A percentile compares a stretch with the other conserved stretches of the same genome.
Conservation (phyloP, 345 rosid species). For the Syzygium grande region DNA sequence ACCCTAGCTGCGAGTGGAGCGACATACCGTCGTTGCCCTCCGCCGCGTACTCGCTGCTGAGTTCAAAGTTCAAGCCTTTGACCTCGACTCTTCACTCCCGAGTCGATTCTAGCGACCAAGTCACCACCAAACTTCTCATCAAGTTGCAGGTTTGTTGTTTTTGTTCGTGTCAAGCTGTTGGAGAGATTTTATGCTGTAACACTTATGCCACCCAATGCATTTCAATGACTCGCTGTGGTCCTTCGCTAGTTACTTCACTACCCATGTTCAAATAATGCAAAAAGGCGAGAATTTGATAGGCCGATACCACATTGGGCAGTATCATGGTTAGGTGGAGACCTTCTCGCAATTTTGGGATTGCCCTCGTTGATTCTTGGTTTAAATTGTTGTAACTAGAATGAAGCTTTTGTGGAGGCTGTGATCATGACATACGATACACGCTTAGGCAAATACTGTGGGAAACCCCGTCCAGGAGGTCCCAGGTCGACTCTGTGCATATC, state of each 20-base stretch:
- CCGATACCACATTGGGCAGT: background rate
- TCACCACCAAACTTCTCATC: constrained; percentile 79
- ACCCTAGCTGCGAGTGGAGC: constrained; percentile 73
- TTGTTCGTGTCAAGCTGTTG: background rate
- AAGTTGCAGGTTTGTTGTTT: constrained; percentile 53
- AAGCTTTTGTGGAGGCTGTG: constrained; percentile 89
- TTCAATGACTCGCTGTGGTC: background rate
- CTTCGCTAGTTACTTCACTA: background rate
- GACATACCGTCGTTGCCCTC: constrained; percentile 69
- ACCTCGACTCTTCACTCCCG: constrained; percentile 70
- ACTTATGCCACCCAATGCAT: background rate
- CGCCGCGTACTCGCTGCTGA: constrained; percentile 60
- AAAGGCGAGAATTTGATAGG: background rate
- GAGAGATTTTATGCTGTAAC: background rate
- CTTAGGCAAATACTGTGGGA: constrained; percentile 76
- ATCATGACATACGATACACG: constrained; percentile 87
- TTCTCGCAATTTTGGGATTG: background rate
- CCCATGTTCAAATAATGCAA: background rate
- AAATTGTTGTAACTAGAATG: constrained; percentile 33
- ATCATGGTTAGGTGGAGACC: background rate
- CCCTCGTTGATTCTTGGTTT: background rate
- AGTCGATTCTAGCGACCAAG: constrained; percentile 63
- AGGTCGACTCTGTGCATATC: constrained; percentile 87
- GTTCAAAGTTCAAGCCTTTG: constrained; percentile 67
- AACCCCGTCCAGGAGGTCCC: constrained; percentile 78